A percentile compares a stretch with the other conserved stretches of the same genome.
phyloP scores from a whole-genome alignment of 1,139 yeast genomes.

The Kodamaea arcana region DNA sequence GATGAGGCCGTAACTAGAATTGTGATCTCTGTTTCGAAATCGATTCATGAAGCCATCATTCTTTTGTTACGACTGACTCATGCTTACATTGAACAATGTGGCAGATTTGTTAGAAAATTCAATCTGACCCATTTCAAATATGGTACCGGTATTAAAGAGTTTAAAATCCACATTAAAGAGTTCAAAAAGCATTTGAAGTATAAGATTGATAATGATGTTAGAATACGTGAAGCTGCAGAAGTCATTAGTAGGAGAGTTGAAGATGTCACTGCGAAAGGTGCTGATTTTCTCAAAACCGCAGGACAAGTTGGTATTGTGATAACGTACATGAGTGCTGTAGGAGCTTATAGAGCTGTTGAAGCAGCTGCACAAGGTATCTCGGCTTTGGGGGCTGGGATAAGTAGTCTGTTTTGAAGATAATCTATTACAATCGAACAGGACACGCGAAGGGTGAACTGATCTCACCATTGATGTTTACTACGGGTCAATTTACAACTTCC shows the following conservation, averaged over 20 bases:
- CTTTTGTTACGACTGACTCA: neutral
- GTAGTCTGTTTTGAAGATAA: neutral
- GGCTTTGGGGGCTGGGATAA: neutral
- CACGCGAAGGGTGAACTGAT: too few relatives aligned
- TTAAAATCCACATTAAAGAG: neutral
- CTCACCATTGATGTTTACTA: too few relatives aligned
- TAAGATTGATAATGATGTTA: neutral
- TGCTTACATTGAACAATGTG: neutral
- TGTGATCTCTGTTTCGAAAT: neutral
- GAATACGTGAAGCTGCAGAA: neutral
- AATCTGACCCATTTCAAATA: neutral
- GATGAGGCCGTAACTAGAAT: neutral
- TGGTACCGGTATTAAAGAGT: neutral
- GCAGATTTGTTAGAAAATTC: neutral
- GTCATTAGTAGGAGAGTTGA: neutral
- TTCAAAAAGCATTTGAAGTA: neutral
- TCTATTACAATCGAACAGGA: too few relatives aligned
- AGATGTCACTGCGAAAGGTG: neutral
- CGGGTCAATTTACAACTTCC: too few relatives aligned
- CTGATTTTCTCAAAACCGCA: conserved; percentile 1
- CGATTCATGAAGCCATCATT: neutral
- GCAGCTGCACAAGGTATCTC: neutral
- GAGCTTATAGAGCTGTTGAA: conserved; percentile 4
- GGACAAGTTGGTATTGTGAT: conserved; percentile 6
- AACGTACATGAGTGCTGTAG: conserved; percentile 7